Percentiles rank a stretch among this genome's conserved stretches.
Conservation (phyloP, 2,329 filamentous ascomycete genomes). For the Penicillium concentricum region DNA sequence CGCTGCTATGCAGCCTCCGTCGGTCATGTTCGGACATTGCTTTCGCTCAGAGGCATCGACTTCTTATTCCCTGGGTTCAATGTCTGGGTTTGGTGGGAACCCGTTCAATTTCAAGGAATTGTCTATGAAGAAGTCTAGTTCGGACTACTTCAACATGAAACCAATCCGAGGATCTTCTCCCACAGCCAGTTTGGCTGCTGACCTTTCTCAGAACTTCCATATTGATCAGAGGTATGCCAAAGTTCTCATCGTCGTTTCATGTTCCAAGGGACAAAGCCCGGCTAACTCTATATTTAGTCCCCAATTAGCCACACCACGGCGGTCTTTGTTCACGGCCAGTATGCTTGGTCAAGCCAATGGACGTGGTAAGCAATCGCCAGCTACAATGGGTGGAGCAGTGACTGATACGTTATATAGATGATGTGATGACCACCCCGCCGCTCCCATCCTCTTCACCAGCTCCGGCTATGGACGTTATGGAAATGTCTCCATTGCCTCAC, state of each 20-base stretch:
- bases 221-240: conserved; percentile 78
- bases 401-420: conserved; percentile 49
- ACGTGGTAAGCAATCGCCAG: conserved; percentile 51
- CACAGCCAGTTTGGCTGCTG: conserved; percentile 83
- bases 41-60: conserved; percentile 56
- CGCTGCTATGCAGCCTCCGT: conserved; percentile 81
- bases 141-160: conserved; percentile 81
- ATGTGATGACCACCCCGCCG: conserved; percentile 79
- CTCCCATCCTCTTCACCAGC: conserved; percentile 80
- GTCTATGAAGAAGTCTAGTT: conserved; percentile 65
- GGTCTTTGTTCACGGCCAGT: conserved; percentile 77
- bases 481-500: conserved; percentile 89
- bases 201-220: conserved; percentile 95
- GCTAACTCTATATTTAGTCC: conserved; percentile 61
- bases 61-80: conserved; percentile 50
- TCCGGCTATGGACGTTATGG: conserved; percentile 74
- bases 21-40: conserved; percentile 63
- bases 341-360: conserved; percentile 60
- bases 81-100: conserved; percentile 59
- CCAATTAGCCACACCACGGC: conserved; percentile 75
- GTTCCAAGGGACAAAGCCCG: conserved; percentile 16
- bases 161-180: conserved; percentile 82
- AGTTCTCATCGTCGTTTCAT: background rate
- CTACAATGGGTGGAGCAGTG: background rate
- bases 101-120: conserved; percentile 75